Evolutionary conservation across 805 yeast genomes (phyloP), one percentile per base, ranked within the genome.

Genomic region (Saturnispora besseyi): DNA sequence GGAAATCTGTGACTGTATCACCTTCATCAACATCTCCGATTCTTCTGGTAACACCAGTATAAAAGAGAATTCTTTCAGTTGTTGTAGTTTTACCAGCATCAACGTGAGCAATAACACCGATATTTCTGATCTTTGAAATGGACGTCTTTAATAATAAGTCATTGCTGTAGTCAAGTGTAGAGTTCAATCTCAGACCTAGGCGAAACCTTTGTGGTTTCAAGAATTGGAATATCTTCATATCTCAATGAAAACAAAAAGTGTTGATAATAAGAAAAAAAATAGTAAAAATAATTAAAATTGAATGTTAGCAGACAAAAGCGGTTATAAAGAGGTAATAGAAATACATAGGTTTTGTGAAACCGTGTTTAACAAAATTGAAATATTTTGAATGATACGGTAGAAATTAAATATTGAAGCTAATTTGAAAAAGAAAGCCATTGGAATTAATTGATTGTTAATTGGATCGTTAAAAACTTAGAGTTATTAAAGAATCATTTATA

Each of bases 21-120:
- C 99, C 99, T 56, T 88, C 86, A 59, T 93, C 98, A 4, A 93
- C 99, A 59, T 93, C 82, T 0, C 99, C 99, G 3, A 93, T 82
- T 24, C 88, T 64, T 28, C 73, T 71, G 1, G 86, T 91, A 51
- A 82, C 74, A 0, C 98, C 98, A 48, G 90, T 76, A 62, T 85
- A 90, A 62, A 76, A 91, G n/a, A 93, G 77, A 88, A 93, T 86
- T 43, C 98, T 72, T 63, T 93, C 99, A 0, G 99, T 91, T 1
- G 99, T 90, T 2, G 99, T 93, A 3, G 99, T 93, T 66, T 93
- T 93, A 0, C 99, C 99, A 3, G 99, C 99, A 71, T 93, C 99
- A 48, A 93, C 93, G 63, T 93, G 99, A n/a, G 99, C 99, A 38
- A 93, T 89, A 58, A 93, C 88, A 2, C 99, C 99, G 32, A 93